These are phyloP conservation scores for Amborella trichopoda DNA, from an alignment of 164 flowering plant genomes.

Conservation along the genomic window DNA sequence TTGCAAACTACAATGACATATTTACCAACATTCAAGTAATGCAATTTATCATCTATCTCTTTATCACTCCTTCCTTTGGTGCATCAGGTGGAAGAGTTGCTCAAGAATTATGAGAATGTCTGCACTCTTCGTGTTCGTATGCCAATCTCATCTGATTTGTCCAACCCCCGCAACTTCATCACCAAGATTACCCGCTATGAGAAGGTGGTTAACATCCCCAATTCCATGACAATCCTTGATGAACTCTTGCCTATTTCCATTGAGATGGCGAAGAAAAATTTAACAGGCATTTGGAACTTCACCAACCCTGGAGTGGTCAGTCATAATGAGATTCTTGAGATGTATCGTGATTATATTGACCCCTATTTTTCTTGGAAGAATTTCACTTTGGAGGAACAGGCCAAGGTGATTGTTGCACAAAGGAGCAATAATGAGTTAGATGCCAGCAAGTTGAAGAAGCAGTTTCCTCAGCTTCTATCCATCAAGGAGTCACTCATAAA, in stretches of 20 bases:
- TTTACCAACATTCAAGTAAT: too few species aligned
- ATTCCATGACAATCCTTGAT: conserved; percentile 32
- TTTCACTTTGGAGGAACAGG: conserved; percentile 31
- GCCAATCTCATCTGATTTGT: conserved; percentile 33
- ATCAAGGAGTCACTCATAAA: conserved; percentile 26
- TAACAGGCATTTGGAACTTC: conserved; percentile 32
- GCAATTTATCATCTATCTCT: too few species aligned
- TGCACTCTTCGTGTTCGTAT: conserved; percentile 33
- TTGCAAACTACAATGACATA: too few species aligned
- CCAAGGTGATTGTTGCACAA: conserved; percentile 30
- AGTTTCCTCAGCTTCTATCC: conserved; percentile 27
- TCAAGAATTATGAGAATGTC: conserved; percentile 28
- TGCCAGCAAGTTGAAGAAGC: conserved; percentile 20
- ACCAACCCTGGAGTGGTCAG: conserved; percentile 36
- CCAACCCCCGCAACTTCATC: conserved; percentile 31
- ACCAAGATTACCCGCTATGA: conserved; percentile 28
- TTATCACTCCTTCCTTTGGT: not conserved
- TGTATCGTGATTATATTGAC: conserved; percentile 27
- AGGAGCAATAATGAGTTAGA: conserved; percentile 35
- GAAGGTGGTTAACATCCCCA: conserved; percentile 31
- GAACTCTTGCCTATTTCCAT: conserved; percentile 33
- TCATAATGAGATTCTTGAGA: conserved; percentile 31
- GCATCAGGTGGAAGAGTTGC: conserved; percentile 31
- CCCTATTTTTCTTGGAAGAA: conserved; percentile 32
- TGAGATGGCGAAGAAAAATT: conserved; percentile 32